Evolutionary conservation across 2,329 filamentous ascomycete species (phyloP).

Genomic region (Diaporthe batatas): DNA sequence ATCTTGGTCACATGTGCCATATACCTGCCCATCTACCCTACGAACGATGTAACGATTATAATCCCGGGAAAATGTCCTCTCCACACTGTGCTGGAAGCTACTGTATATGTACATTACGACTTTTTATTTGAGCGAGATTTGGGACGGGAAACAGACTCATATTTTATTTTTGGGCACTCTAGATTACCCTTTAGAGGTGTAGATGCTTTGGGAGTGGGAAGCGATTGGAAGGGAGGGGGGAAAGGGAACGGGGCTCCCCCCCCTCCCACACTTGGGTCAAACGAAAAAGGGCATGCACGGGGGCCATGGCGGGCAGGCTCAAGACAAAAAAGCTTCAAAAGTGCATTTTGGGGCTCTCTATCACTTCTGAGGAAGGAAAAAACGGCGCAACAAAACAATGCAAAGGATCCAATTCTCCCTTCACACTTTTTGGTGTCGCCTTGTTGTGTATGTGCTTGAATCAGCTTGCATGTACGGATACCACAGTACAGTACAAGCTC

Average conservation of each 20-base stretch:
- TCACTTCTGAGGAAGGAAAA: background rate
- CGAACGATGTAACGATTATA: slow-evolving; percentile 31
- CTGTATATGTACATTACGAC: slow-evolving; percentile 37
- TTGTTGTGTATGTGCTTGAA: background rate
- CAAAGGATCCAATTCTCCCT: slow-evolving; percentile 37
- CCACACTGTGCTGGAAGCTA: slow-evolving; percentile 13
- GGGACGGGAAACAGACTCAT: slow-evolving; percentile 9
- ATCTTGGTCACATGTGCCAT: background rate
- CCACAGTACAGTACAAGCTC: too few relatives aligned
- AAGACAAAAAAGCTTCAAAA: slow-evolving; percentile 34
- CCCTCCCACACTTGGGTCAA: background rate
- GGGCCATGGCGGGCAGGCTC: slow-evolving; percentile 1
- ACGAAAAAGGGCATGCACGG: slow-evolving; percentile 8
- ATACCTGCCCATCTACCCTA: slow-evolving; percentile 24
- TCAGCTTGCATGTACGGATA: too few relatives aligned
- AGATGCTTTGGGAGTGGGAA: slow-evolving; percentile 13
- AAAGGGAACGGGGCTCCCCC: too few relatives aligned
- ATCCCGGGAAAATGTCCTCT: slow-evolving; percentile 2
- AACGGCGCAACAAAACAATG: slow-evolving; percentile 35
- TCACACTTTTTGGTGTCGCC: background rate
- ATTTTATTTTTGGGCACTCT: slow-evolving; percentile 23
- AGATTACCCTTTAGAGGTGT: slow-evolving; percentile 36
- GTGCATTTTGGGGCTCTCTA: slow-evolving; percentile 8
- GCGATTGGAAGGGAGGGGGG: background rate
- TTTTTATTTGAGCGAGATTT: slow-evolving; percentile 25